Evolutionary conservation across 2,329 filamentous ascomycete genomes (phyloP), one percentile per base, ranked within the genome.

Genomic region (Fusarium poae): DNA sequence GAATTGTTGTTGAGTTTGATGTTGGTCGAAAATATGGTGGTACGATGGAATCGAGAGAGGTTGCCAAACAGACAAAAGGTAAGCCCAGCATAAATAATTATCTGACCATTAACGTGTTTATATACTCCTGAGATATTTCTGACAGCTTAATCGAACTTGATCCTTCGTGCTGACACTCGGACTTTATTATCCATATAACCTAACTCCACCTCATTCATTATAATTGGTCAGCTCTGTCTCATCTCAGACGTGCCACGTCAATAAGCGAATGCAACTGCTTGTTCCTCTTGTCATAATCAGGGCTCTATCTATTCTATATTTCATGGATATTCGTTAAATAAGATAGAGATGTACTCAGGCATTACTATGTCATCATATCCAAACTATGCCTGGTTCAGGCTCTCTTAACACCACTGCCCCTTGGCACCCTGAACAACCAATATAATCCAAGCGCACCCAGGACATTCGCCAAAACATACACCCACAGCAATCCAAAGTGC

Each of bases 401-500:
- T 29, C 67, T 62, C 52, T 72, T 74, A 0, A 74, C 63, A 18
- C 73, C 73, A 6, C 71, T 73, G 1, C 69, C 72, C 50, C 67
- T 75, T 0, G 76, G 76, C 15, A 81, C 76, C 16, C 80, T 63
- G 3, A 74, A 76, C 53, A 82, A 48, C 81, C 81, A 86, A 68
- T 87, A 87, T 27, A 86, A 71, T 2, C 78, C 74, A 18, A 86
- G 72, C 0, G 84, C 83, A 2, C 79, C 82, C 12, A 75, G 75
- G 16, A 84, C 70, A 50, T 87, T 87, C 67, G 85, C 84, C 5
- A 79, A 73, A 34, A 85, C 79, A 57, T 86, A 88, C 0, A 80
- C 81, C 78, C 84, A 87, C 43, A 86, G 75, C 5, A 89, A 75
- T 0, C 86, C 86, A 56, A 83, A 86, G 58, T 88, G 84, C 53